Base-by-base conservation (phyloP, 202 grass and related monocot species). In the Elaeis oleifera region DNA sequence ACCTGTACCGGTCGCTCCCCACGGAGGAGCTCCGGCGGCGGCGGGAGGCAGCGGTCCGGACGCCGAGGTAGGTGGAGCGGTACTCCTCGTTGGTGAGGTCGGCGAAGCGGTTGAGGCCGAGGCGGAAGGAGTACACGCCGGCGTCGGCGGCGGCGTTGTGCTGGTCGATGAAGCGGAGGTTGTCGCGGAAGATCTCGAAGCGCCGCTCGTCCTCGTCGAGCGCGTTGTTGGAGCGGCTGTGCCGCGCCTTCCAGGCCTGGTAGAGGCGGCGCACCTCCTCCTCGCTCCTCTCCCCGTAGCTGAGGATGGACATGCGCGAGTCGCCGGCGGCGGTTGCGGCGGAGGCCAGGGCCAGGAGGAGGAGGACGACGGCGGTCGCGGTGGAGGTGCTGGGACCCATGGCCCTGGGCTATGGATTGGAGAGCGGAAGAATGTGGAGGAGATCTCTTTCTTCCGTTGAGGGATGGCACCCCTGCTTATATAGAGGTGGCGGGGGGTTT, bases 1-100 rank as follows among this genome's bases (percentile, higher is more conserved):
- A 49, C 6, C 49, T 55, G 48, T 84, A 81, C 51, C 74, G 70
- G 15, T 50, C 5, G 18, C 57, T 79, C n/a, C 23, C 56, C 14
- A 15, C 17, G 27, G 25, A 49, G 19, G 28, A 32, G 53, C 18
- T 25, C 39, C 56, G 0, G 55, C 63, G 29, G 0, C 53, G 13
- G 54, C 3, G 59, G 53, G 62, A 14, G 20, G 1, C 16, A 20
- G 51, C 18, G 17, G 77, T 21, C 19, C 78, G 78, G 61, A 75
- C 53, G 11, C 81, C 81, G 54, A 85, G 81, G 7, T 28, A 71
- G 56, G 7, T 24, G 15, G 60, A 32, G 4, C 78, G 71, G 74
- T 70, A 90, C 75, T 85, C 86, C 53, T 79, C 78, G 1, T 79
- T 53, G 31, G 86, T 90, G 54, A 90, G 74, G 65, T 90, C 81